Conservation (phyloP, 352 stramenopile genomes). For the Saprolegnia parasitica region DNA sequence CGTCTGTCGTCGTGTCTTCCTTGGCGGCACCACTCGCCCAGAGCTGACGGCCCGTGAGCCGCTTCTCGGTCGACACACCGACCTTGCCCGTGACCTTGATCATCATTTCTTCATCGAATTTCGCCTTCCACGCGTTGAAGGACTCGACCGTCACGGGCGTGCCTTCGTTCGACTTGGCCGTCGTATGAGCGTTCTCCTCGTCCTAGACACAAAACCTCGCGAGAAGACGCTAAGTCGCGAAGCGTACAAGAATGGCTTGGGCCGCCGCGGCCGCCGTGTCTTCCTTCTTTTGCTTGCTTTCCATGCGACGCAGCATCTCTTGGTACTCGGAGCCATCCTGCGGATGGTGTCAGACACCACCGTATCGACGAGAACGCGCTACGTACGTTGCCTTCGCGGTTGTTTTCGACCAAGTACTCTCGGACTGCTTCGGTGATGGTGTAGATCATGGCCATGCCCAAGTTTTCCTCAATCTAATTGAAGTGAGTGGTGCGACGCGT, state of each 20-base stretch:
- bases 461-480: slow-evolving; percentile 54
- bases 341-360: not conserved
- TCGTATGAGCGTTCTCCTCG: slow-evolving; percentile 33
- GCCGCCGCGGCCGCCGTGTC: slow-evolving; percentile 54
- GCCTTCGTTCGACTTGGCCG: slow-evolving; percentile 43
- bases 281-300: slow-evolving; percentile 77
- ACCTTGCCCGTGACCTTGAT: slow-evolving; percentile 60
- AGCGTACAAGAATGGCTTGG: slow-evolving; percentile 27
- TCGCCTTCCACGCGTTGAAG: slow-evolving; percentile 64
- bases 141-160: slow-evolving; percentile 76
- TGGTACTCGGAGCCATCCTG: slow-evolving; percentile 85
- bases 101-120: slow-evolving; percentile 67
- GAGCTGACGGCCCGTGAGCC: slow-evolving; percentile 62
- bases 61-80: slow-evolving; percentile 50
- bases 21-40: slow-evolving; percentile 74
- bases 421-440: slow-evolving; percentile 74
- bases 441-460: slow-evolving; percentile 86
- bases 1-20: slow-evolving; percentile 41
- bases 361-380: not conserved
- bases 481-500: not conserved
- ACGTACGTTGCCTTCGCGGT: slow-evolving; percentile 70
- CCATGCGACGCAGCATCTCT: slow-evolving; percentile 81
- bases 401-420: slow-evolving; percentile 86
- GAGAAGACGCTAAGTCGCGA: slow-evolving; percentile 28
- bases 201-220: slow-evolving; percentile 31